These are phyloP conservation scores for Cicer pinnatifidum DNA, from an alignment of 306 rosid species.

Conservation along the genomic window DNA sequence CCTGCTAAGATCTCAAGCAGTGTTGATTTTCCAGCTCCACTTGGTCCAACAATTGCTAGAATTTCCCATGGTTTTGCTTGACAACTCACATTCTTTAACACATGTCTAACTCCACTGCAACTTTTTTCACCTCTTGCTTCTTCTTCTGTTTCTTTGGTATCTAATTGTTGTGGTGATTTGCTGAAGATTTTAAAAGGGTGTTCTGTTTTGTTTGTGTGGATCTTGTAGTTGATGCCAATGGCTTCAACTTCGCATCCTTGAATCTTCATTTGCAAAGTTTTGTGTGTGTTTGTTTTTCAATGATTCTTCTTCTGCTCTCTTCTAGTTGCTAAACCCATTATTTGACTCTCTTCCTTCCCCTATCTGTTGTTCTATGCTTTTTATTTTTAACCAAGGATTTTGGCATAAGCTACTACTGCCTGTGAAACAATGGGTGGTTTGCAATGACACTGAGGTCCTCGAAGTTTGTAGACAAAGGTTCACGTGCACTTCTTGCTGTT, in stretches of 20 bases:
- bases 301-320: conserved; percentile 41
- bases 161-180: conserved; percentile 45
- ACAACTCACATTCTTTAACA: conserved; percentile 67
- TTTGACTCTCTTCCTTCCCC: conserved; percentile 35
- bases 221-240: conserved; percentile 68
- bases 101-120: conserved; percentile 55
- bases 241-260: conserved; percentile 89
- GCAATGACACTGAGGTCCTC: conserved; percentile 54
- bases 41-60: conserved; percentile 91
- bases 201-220: conserved; percentile 52
- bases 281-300: conserved; percentile 23
- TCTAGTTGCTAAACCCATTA: conserved; percentile 44
- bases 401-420: conserved; percentile 46
- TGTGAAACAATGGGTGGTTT: conserved; percentile 48
- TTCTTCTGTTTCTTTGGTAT: conserved; percentile 42
- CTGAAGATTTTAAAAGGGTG: conserved; percentile 58
- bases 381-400: conserved; percentile 42
- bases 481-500: conserved; percentile 55
- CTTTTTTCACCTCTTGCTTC: conserved; percentile 45
- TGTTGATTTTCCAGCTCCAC: conserved; percentile 95
- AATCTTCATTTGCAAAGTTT: conserved; percentile 62
- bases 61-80: conserved; percentile 77
- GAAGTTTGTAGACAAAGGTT: conserved; percentile 49
- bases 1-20: conserved; percentile 88
- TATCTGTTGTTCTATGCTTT: conserved; percentile 35